Conservation (phyloP, 2,329 filamentous ascomycete genomes). For the Colletotrichum liriopes region DNA sequence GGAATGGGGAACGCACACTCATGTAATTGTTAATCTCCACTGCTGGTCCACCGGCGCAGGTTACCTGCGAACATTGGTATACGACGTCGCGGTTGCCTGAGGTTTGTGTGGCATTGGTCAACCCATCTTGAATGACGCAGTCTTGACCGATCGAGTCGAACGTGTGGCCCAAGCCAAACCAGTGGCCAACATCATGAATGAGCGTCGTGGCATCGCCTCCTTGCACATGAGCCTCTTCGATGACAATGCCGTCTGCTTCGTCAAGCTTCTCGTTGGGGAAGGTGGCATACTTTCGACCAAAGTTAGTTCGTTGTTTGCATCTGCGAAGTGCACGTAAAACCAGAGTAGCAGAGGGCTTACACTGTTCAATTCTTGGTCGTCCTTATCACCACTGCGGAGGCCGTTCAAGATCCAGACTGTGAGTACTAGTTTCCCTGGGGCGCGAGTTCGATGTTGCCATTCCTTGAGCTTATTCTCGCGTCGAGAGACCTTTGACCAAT, state of each 20-base stretch:
- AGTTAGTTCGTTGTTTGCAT: not conserved
- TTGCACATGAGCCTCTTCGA: conserved; percentile 33
- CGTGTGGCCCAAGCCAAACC: conserved; percentile 43
- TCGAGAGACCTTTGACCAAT: conserved; percentile 21
- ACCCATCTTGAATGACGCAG: conserved; percentile 41
- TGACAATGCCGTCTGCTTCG: conserved; percentile 32
- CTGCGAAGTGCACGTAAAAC: not conserved
- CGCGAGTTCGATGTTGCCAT: conserved; percentile 28
- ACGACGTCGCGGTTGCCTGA: conserved; percentile 38
- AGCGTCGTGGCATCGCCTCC: conserved; percentile 46
- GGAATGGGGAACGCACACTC: conserved; percentile 41
- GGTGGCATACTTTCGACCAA: conserved; percentile 24
- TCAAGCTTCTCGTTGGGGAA: conserved; percentile 38
- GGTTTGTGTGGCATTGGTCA: conserved; percentile 45
- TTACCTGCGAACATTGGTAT: conserved; percentile 43
- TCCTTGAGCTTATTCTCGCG: conserved; percentile 27
- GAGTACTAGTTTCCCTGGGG: conserved; percentile 20
- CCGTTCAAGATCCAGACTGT: conserved; percentile 37
- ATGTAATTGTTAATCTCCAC: conserved; percentile 46
- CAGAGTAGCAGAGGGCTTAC: conserved; percentile 1
- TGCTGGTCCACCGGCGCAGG: conserved; percentile 23
- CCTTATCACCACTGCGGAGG: not conserved
- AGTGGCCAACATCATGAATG: conserved; percentile 48
- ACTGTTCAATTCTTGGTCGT: conserved; percentile 28
- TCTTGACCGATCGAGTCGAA: conserved; percentile 35